Conservation (phyloP, 768 basidiomycete species). For the Vishniacozyma victoriae region DNA sequence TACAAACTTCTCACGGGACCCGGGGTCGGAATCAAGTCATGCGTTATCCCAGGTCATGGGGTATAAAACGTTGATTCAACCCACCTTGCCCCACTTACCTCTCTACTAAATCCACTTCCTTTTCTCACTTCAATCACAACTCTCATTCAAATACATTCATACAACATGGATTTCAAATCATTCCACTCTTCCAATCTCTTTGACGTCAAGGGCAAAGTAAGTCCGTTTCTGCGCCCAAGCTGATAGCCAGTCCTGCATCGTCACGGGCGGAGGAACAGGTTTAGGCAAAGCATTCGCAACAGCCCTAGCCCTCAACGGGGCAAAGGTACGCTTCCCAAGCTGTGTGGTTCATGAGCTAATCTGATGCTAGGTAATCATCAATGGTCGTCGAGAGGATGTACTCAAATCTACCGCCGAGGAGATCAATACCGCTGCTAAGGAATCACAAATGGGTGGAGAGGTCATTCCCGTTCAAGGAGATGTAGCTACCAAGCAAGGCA, state of each 20-base stretch:
- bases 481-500: constrained; percentile 33
- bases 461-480: constrained; percentile 37
- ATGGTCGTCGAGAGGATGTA: constrained; percentile 33
- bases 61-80: too few species aligned
- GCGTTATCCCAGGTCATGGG: too few species aligned
- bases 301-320: constrained; percentile 39
- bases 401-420: constrained; percentile 33
- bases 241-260: constrained; percentile 24
- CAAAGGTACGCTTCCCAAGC: constrained; percentile 25
- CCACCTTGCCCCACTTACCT: too few species aligned
- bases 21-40: too few species aligned
- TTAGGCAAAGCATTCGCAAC: constrained; percentile 42
- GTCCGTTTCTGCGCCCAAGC: not conserved
- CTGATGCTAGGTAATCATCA: constrained; percentile 30
- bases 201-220: constrained; percentile 38
- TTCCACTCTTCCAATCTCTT: constrained; percentile 26
- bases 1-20: too few species aligned
- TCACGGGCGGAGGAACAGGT: constrained; percentile 43
- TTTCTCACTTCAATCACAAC: too few species aligned
- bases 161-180: constrained; percentile 8
- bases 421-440: constrained; percentile 29
- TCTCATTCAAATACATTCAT: too few species aligned
- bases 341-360: not conserved
- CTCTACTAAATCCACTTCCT: too few species aligned
- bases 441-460: constrained; percentile 13